These are phyloP conservation scores for Hymenoscyphus linearis DNA, from an alignment of 2,329 filamentous ascomycete species.

Conservation along the genomic window DNA sequence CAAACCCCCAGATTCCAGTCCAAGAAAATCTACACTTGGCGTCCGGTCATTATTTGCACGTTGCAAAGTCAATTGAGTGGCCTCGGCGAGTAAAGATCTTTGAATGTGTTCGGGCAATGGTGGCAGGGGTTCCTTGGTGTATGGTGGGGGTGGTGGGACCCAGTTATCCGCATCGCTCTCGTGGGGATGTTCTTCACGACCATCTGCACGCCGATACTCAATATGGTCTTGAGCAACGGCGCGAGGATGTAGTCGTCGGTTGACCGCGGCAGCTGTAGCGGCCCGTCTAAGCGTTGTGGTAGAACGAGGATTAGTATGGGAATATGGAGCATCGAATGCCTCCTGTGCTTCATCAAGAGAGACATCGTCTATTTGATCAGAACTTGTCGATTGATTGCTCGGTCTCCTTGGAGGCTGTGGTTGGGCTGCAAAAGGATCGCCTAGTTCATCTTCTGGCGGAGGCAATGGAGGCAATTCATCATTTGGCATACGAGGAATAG, in stretches of 20 bases:
- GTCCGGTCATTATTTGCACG: constrained; percentile 25
- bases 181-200: constrained; percentile 68
- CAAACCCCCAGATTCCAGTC: constrained; percentile 20
- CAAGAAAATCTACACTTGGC: constrained; percentile 21
- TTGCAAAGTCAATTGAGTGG: constrained; percentile 24
- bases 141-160: constrained; percentile 80
- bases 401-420: constrained; percentile 13
- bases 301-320: constrained; percentile 67
- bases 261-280: constrained; percentile 70
- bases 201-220: constrained; percentile 64
- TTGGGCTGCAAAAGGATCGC: constrained; percentile 18
- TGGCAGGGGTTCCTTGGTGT: constrained; percentile 54
- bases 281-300: constrained; percentile 65
- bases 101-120: constrained; percentile 33
- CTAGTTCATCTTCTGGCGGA: constrained; percentile 16
- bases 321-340: constrained; percentile 65
- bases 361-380: constrained; percentile 20
- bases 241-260: constrained; percentile 59
- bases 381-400: constrained; percentile 16
- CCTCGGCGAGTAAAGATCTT: constrained; percentile 29
- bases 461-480: constrained; percentile 25
- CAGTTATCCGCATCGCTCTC: constrained; percentile 86
- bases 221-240: constrained; percentile 49
- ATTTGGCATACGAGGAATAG: constrained; percentile 28
- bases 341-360: constrained; percentile 37